Evolutionary conservation across 2,329 filamentous ascomycete species (phyloP).

Genomic region (Fusarium transvaalense): DNA sequence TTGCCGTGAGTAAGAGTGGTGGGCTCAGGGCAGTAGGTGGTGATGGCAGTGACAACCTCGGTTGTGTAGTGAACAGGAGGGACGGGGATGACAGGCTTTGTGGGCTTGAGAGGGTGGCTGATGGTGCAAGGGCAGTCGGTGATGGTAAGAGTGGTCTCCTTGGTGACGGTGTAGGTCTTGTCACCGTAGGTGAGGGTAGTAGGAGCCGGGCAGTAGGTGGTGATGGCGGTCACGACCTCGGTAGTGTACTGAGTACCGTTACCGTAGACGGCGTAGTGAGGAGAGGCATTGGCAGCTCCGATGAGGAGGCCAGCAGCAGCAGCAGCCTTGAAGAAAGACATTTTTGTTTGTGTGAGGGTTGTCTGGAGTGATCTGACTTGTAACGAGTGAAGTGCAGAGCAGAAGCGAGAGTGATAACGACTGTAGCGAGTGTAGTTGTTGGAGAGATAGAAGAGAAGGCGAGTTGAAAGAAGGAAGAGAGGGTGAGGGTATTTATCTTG

Average conservation of each 20-base stretch:
- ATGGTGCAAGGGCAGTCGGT: conserved; percentile 78
- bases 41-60: conserved; percentile 47
- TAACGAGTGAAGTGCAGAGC: conserved; percentile 36
- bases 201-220: conserved; percentile 78
- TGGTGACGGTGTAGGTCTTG: conserved; percentile 77
- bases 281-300: conserved; percentile 30
- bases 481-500: conserved; percentile 35
- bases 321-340: conserved; percentile 31
- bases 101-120: conserved; percentile 64
- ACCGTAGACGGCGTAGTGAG: conserved; percentile 15
- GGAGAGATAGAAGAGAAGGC: background rate
- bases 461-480: conserved; percentile 6
- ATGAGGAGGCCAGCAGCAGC: conserved; percentile 37
- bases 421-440: conserved; percentile 41
- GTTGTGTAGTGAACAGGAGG: conserved; percentile 28
- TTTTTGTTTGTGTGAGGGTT: conserved; percentile 25
- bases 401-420: conserved; percentile 28
- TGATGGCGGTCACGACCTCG: conserved; percentile 73
- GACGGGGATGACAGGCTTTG: conserved; percentile 28
- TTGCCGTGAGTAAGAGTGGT: conserved; percentile 52
- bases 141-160: conserved; percentile 77
- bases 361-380: conserved; percentile 15
- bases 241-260: conserved; percentile 64
- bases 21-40: conserved; percentile 55
- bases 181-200: conserved; percentile 73